Conservation (phyloP, 192 early-diverging fungal species). For the Podila clonocystis region DNA sequence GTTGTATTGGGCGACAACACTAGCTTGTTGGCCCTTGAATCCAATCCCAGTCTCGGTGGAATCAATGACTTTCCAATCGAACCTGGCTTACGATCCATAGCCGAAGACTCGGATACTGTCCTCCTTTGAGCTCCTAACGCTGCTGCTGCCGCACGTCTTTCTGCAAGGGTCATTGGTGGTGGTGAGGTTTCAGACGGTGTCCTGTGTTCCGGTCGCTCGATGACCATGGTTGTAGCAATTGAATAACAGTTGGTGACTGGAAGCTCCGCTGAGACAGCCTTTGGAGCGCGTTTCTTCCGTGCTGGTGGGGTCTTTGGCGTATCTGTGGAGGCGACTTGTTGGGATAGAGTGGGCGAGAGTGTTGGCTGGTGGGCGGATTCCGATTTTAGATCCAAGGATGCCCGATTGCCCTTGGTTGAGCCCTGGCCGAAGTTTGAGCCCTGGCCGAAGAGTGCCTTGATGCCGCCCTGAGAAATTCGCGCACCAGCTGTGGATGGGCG, state of each 20-base stretch:
- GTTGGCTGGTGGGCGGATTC: conserved; percentile 6
- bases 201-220: neutral
- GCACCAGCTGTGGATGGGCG: conserved; percentile 23
- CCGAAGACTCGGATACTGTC: conserved; percentile 36
- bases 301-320: conserved; percentile 17
- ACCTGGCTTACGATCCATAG: neutral
- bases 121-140: conserved; percentile 34
- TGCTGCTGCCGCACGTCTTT: conserved; percentile 40
- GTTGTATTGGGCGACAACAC: conserved; percentile 27
- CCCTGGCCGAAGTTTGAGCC: conserved; percentile 22
- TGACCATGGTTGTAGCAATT: neutral
- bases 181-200: neutral
- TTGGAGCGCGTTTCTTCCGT: conserved; percentile 26
- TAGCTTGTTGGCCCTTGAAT: conserved; percentile 20
- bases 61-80: conserved; percentile 12
- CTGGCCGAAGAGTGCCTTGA: conserved; percentile 48
- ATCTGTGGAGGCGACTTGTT: too few relatives aligned
- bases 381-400: conserved; percentile 34
- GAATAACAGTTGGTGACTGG: conserved; percentile 5
- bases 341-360: too few relatives aligned
- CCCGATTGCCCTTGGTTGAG: conserved; percentile 22
- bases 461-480: conserved; percentile 42
- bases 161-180: conserved; percentile 17
- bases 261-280: conserved; percentile 34
- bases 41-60: conserved; percentile 32